phyloP scores from a whole-genome alignment of 768 basidiomycete species.

The Stropharia rugosoannulata region DNA sequence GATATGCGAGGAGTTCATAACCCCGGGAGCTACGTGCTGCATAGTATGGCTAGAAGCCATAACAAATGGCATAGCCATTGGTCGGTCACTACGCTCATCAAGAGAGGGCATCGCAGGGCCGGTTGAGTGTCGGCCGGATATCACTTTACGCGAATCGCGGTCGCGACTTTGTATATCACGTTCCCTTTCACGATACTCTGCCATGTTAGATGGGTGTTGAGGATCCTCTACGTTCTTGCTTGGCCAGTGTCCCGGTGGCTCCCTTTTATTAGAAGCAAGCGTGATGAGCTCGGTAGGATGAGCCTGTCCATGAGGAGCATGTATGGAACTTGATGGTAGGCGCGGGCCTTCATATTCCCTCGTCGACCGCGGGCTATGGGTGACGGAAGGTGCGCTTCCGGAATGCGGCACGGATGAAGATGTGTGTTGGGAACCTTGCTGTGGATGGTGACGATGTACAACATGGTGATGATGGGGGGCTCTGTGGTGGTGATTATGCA shows the following conservation, averaged over 20 bases:
- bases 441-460: constrained; percentile 37
- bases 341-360: constrained; percentile 33
- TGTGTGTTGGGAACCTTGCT: constrained; percentile 24
- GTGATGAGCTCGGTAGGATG: constrained; percentile 56
- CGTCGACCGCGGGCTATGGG: constrained; percentile 23
- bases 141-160: constrained; percentile 17
- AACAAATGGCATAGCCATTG: constrained; percentile 52
- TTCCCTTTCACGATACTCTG: constrained; percentile 23
- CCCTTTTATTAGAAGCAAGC: constrained; percentile 38
- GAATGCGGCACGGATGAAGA: constrained; percentile 33
- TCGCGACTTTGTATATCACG: constrained; percentile 10
- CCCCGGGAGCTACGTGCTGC: constrained; percentile 23
- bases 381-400: constrained; percentile 19
- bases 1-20: constrained; percentile 15
- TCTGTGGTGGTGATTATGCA: constrained; percentile 46
- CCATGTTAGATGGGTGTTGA: constrained; percentile 17
- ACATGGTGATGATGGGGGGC: constrained; percentile 52
- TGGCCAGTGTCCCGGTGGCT: constrained; percentile 16
- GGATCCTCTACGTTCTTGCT: constrained; percentile 20
- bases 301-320: constrained; percentile 24
- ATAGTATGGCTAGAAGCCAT: constrained; percentile 46
- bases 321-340: constrained; percentile 22
- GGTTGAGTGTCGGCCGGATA: constrained; percentile 31
- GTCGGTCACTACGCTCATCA: constrained; percentile 52
- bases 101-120: constrained; percentile 30